phyloP scores from a whole-genome alignment of 2,329 filamentous ascomycete species.

The Bipolaris zeicola region DNA sequence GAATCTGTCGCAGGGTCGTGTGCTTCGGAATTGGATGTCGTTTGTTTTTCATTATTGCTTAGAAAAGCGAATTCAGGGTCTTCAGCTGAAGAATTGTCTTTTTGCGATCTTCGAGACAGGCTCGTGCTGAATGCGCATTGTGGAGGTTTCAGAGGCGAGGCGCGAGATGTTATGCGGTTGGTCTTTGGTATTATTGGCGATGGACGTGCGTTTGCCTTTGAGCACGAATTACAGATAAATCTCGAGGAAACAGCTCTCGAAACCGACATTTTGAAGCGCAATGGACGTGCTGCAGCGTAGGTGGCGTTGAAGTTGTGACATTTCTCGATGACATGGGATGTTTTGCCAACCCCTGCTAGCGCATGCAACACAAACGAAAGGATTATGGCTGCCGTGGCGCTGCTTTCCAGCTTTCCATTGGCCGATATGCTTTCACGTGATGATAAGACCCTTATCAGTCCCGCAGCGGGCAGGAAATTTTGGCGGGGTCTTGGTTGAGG shows the following conservation, averaged over 20 bases:
- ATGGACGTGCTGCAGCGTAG: neutral
- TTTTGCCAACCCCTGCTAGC: conserved; percentile 8
- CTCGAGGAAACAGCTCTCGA: conserved; percentile 27
- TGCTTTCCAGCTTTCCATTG: no score
- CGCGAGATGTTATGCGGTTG: conserved; percentile 15
- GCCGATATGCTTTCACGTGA: conserved; percentile 27
- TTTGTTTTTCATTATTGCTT: neutral
- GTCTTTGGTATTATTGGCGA: neutral
- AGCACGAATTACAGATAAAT: conserved; percentile 35
- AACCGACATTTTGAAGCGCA: conserved; percentile 28
- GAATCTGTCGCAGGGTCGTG: neutral
- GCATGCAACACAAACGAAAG: neutral
- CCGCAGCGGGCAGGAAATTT: conserved; percentile 26
- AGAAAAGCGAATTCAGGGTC: conserved; percentile 26
- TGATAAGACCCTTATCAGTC: conserved; percentile 29
- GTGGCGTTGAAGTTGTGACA: neutral
- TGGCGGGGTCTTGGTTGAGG: conserved; percentile 25
- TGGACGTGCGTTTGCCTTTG: conserved; percentile 12
- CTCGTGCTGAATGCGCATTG: conserved; percentile 32
- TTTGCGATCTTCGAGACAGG: conserved; percentile 17
- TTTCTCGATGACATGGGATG: conserved; percentile 12
- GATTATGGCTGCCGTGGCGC: neutral
- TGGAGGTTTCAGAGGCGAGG: conserved; percentile 11
- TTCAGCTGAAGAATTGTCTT: conserved; percentile 13
- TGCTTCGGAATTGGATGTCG: neutral